Evolutionary conservation across 179 eudicot species (phyloP), one percentile per base, ranked within the genome.

Genomic region (Camellia oleifera): DNA sequence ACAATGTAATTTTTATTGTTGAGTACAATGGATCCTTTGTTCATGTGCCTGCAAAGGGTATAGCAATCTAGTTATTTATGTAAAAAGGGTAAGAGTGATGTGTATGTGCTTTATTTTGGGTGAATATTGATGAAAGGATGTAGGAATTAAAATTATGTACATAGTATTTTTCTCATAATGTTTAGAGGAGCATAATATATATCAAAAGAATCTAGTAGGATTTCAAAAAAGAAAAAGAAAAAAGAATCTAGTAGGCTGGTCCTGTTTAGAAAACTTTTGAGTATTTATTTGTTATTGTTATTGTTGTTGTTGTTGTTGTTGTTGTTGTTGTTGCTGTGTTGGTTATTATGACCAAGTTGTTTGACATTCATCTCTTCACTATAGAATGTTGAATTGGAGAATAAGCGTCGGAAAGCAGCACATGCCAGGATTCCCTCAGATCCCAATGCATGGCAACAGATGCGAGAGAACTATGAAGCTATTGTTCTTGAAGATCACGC

Each of bases 391-490:
- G 99, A 94, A 85, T 86, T 97, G 96, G 98, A 92, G 79, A 87
- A 77, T 65, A 81, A 83, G 77, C 88, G 92, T 48, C 86, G 90
- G 40, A 94, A 91, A 84, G 85, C 97, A 50, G 88, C 89, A 8
- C 93, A 90, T 79, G 89, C 91, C 75, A 83, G 89, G 85, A 58
- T 88, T 72, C 93, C 97, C 58, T 88, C 88, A 0, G 97, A 93
- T 82, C 95, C 92, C 72, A 92, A 84, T 84, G 86, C 88, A 73
- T 97, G 97, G 99, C 97, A 90, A 78, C 89, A 89, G 72, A 92
- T 91, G 82, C 96, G 98, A 68, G 99, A 97, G 79, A 97, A 94
- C 81, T 94, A 88, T 90, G 99, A 94, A 86, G 85, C 94, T 44
- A 94, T 94, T 60, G 78, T 97, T 52, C 97, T 97, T 76, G 97